A percentile compares a stretch with the other conserved stretches of the same genome.
Evolutionary conservation across 2,329 filamentous ascomycete species (phyloP).

Genomic region (Septoria linicola): DNA sequence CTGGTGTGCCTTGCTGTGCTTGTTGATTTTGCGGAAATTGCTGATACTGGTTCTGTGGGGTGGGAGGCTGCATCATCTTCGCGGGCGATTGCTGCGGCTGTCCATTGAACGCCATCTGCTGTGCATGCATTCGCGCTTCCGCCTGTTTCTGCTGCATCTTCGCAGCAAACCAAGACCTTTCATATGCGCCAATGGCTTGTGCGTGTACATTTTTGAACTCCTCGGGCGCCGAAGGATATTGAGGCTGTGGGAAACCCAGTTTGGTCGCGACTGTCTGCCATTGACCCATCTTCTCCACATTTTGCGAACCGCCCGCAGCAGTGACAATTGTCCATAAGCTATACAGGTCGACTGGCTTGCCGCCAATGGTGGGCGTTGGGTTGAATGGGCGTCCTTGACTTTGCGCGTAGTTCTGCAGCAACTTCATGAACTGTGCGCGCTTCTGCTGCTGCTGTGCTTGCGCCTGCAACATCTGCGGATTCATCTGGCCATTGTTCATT

Average conservation of each 20-base stretch:
- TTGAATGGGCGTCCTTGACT: slow-evolving; percentile 72
- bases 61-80: slow-evolving; percentile 34
- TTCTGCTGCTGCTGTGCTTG: slow-evolving; percentile 32
- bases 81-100: slow-evolving; percentile 37
- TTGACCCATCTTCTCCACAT: slow-evolving; percentile 64
- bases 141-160: slow-evolving; percentile 45
- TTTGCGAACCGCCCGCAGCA: slow-evolving; percentile 74
- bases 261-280: slow-evolving; percentile 70
- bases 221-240: slow-evolving; percentile 61
- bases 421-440: slow-evolving; percentile 57
- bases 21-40: slow-evolving; percentile 34
- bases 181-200: slow-evolving; percentile 72
- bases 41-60: slow-evolving; percentile 29
- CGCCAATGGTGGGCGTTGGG: slow-evolving; percentile 68
- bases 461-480: slow-evolving; percentile 19
- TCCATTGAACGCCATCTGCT: slow-evolving; percentile 42
- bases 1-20: slow-evolving; percentile 42
- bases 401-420: slow-evolving; percentile 74
- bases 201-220: slow-evolving; percentile 74
- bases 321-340: slow-evolving; percentile 75
- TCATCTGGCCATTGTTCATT: slow-evolving; percentile 29
- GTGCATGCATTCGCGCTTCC: slow-evolving; percentile 37
- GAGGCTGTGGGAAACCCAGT: slow-evolving; percentile 44
- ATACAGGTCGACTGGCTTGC: slow-evolving; percentile 71
- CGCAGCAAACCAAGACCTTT: slow-evolving; percentile 63